A percentile compares a stretch with the other conserved stretches of the same genome.
Conservation (phyloP, 352 stramenopile species). For the Nothophytophthora sp. region DNA sequence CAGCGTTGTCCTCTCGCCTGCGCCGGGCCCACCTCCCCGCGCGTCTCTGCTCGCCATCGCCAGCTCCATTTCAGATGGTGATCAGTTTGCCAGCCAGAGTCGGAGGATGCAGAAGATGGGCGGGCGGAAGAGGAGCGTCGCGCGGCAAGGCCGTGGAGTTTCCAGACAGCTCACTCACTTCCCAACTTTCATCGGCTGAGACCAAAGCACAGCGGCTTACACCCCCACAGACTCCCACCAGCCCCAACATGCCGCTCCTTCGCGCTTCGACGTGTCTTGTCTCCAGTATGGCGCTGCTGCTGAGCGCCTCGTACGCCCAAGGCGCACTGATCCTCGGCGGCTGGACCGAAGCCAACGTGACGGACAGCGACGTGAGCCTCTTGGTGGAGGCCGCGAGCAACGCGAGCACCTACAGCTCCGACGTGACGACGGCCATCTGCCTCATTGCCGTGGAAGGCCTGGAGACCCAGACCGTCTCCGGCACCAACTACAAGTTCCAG, state of each 20-base stretch:
- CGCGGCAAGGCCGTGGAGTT: too few relatives aligned
- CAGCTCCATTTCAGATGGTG: too few relatives aligned
- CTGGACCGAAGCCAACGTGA: conserved; percentile 23
- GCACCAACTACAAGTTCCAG: conserved; percentile 65
- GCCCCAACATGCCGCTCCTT: conserved; percentile 25
- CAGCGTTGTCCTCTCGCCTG: too few relatives aligned
- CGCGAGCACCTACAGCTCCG: conserved; percentile 26
- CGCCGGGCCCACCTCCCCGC: too few relatives aligned
- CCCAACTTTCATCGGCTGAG: too few relatives aligned
- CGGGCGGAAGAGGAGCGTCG: too few relatives aligned
- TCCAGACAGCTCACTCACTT: too few relatives aligned
- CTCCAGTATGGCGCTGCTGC: conserved; percentile 12
- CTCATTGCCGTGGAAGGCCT: conserved; percentile 38
- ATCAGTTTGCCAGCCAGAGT: too few relatives aligned
- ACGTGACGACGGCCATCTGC: conserved; percentile 37
- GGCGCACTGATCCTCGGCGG: conserved; percentile 20
- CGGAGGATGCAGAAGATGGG: too few relatives aligned
- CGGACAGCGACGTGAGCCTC: conserved; percentile 23
- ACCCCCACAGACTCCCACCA: too few relatives aligned
- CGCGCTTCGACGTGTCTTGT: conserved; percentile 16
- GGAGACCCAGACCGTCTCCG: conserved; percentile 42
- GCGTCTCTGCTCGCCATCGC: too few relatives aligned
- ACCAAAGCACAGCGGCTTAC: too few relatives aligned
- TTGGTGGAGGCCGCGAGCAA: conserved; percentile 39
- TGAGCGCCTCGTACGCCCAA: conserved; percentile 11